A percentile compares a stretch with the other conserved stretches of the same genome.
These are phyloP conservation scores for Strigomonas galati DNA, from an alignment of 208 protist species.

Conservation along the genomic window DNA sequence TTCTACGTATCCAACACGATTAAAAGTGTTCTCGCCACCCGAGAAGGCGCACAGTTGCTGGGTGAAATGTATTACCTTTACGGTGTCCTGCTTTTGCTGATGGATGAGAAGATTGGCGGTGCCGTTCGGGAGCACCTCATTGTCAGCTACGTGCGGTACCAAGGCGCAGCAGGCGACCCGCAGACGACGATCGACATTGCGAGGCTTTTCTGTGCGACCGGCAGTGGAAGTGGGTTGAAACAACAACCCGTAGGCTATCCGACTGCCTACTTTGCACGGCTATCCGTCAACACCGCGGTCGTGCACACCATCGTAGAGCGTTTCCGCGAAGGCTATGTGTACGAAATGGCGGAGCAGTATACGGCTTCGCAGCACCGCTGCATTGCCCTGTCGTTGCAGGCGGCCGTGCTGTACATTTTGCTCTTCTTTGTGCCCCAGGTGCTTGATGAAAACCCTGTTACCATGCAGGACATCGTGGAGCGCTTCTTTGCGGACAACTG, in stretches of 20 bases:
- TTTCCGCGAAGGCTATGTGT: constrained; percentile 96
- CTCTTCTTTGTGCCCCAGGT: constrained; percentile 96
- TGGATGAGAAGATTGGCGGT: constrained; percentile 94
- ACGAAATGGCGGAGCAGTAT: constrained; percentile 90
- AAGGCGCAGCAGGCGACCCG: constrained; percentile 73
- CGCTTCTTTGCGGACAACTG: constrained; percentile 99
- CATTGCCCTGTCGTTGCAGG: constrained; percentile 92
- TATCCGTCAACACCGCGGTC: constrained; percentile 56
- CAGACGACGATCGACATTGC: constrained; percentile 93
- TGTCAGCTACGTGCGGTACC: constrained; percentile 96
- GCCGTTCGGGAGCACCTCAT: constrained; percentile 94
- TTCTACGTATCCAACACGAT: constrained; percentile 90
- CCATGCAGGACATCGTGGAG: constrained; percentile 98
- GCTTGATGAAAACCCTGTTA: constrained; percentile 77
- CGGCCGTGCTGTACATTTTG: constrained; percentile 95
- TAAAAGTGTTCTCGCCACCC: constrained; percentile 89
- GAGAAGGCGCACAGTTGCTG: constrained; percentile 96
- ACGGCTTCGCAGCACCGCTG: constrained; percentile 94
- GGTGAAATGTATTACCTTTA: constrained; percentile 93
- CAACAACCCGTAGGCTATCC: constrained; percentile 84
- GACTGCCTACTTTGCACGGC: constrained; percentile 90
- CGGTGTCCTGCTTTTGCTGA: constrained; percentile 95
- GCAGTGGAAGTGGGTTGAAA: constrained; percentile 29
- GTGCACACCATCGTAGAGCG: constrained; percentile 92
- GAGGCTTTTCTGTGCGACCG: constrained; percentile 92